Evolutionary conservation across 495 filamentous ascomycete species (phyloP).

Genomic region (Daldinia caldariorum): DNA sequence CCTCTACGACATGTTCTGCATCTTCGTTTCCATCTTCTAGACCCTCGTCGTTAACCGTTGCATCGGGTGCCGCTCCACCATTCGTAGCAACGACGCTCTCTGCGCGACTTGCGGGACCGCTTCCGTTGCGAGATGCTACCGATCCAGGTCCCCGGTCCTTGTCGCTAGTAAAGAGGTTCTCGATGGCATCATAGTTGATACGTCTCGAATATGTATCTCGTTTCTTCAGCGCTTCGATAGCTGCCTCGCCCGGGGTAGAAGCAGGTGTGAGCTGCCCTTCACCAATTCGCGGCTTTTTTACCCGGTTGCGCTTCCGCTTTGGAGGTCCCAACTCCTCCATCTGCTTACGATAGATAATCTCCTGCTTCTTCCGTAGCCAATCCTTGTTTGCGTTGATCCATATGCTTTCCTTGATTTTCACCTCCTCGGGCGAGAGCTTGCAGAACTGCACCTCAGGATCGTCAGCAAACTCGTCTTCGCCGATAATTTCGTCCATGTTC

Average conservation of each 20-base stretch:
- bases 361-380: constrained; percentile 83
- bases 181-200: constrained; percentile 81
- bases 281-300: constrained; percentile 66
- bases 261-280: constrained; percentile 66
- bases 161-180: constrained; percentile 59
- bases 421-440: constrained; percentile 73
- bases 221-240: constrained; percentile 74
- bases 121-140: constrained; percentile 42
- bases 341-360: constrained; percentile 74
- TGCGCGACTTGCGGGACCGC: constrained; percentile 42
- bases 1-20: constrained; percentile 37
- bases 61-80: constrained; percentile 15
- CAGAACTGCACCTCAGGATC: constrained; percentile 86
- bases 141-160: constrained; percentile 53
- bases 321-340: constrained; percentile 64
- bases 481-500: constrained; percentile 66
- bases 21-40: constrained; percentile 37
- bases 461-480: constrained; percentile 81
- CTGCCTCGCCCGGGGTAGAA: constrained; percentile 74
- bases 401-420: constrained; percentile 81
- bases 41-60: constrained; percentile 27
- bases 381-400: constrained; percentile 96
- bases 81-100: constrained; percentile 35
- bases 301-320: constrained; percentile 59
- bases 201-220: constrained; percentile 76